Percentiles rank a stretch among this genome's conserved stretches.
Conservation (phyloP, 805 yeast species). For the Trichomonascus vanleenenianus region DNA sequence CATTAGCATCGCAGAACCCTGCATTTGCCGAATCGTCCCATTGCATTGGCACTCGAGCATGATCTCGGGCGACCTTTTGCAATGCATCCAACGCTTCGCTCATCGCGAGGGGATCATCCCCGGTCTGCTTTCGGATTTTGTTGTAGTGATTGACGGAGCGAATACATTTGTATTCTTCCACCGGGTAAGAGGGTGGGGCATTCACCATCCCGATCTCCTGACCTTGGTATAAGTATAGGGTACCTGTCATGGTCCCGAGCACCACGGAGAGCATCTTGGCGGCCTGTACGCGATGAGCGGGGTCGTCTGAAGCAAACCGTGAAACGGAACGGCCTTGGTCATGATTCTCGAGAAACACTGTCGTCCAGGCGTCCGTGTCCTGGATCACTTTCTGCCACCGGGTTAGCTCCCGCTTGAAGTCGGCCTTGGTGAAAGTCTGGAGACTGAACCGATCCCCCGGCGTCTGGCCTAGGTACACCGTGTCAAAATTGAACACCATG, state of each 20-base stretch:
- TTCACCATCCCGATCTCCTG: slow-evolving; percentile 54
- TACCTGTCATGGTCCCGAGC: slow-evolving; percentile 42
- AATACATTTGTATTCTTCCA: slow-evolving; percentile 45
- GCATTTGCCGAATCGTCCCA: slow-evolving; percentile 40
- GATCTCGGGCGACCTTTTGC: slow-evolving; percentile 32
- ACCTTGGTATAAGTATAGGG: slow-evolving; percentile 50
- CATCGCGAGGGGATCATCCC: background rate
- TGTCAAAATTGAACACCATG: slow-evolving; percentile 32
- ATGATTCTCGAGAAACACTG: slow-evolving; percentile 50
- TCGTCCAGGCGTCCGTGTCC: slow-evolving; percentile 39
- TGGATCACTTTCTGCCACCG: background rate
- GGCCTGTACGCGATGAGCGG: slow-evolving; percentile 30
- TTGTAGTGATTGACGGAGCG: slow-evolving; percentile 26
- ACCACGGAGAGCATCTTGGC: slow-evolving; percentile 44
- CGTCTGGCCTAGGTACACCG: background rate
- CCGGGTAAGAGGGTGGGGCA: slow-evolving; percentile 34
- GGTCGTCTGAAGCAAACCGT: slow-evolving; percentile 37
- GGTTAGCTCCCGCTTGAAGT: background rate
- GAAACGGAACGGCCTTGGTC: slow-evolving; percentile 49
- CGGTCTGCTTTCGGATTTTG: slow-evolving; percentile 2
- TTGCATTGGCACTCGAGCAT: slow-evolving; percentile 50
- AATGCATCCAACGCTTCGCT: slow-evolving; percentile 1
- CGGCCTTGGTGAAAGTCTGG: background rate
- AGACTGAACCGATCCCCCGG: background rate
- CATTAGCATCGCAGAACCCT: slow-evolving; percentile 37